Evolutionary conservation across 768 basidiomycete genomes (phyloP).

Genomic region (Lyophyllum shimeji): DNA sequence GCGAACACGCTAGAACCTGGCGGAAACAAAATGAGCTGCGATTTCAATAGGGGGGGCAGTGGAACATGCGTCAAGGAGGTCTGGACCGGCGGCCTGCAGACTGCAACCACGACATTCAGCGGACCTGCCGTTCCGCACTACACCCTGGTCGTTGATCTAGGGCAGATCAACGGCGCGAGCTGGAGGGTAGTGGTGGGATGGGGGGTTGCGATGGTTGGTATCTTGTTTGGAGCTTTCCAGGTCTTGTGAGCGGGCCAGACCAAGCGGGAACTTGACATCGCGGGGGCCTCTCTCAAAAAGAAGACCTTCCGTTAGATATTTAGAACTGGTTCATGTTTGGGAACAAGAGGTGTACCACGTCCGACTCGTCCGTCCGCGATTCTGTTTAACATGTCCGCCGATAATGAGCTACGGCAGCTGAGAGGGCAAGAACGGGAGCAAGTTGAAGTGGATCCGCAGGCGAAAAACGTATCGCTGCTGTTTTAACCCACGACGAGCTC

Average conservation of each 20-base stretch:
- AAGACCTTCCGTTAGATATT: too few relatives aligned
- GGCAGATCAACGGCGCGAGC: neutral
- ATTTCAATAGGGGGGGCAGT: constrained; percentile 10
- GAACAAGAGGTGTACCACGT: too few relatives aligned
- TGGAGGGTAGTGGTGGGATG: neutral
- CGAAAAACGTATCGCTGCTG: too few relatives aligned
- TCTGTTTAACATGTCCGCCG: too few relatives aligned
- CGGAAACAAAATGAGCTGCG: constrained; percentile 3
- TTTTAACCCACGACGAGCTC: too few relatives aligned
- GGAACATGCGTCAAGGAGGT: constrained; percentile 5
- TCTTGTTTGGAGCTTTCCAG: neutral
- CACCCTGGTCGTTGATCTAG: neutral
- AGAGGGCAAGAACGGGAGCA: too few relatives aligned
- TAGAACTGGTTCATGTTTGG: too few relatives aligned
- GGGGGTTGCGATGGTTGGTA: neutral
- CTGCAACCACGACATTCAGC: constrained; percentile 5
- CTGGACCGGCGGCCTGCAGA: neutral
- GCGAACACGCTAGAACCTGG: neutral
- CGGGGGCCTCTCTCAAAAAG: too few relatives aligned
- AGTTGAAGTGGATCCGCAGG: too few relatives aligned
- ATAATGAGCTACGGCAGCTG: too few relatives aligned
- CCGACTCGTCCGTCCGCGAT: too few relatives aligned
- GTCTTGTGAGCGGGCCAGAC: neutral
- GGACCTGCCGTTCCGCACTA: constrained; percentile 4
- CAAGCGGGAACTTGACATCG: too few relatives aligned